Evolutionary conservation across 2,329 filamentous ascomycete genomes (phyloP).

Genomic region (Talaromyces sp.): DNA sequence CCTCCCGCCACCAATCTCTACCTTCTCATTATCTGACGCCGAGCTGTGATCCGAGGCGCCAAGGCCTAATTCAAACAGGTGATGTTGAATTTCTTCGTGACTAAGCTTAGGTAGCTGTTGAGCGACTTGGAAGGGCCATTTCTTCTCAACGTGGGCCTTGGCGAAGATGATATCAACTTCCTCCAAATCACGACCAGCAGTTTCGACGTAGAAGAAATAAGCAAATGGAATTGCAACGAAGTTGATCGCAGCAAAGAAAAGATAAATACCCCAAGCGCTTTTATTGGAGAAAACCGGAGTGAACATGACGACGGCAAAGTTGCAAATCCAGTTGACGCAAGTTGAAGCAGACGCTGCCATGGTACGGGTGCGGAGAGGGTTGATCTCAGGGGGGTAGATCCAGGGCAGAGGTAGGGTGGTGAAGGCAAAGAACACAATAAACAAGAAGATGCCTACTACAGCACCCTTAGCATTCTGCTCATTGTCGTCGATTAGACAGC

Average conservation of each 20-base stretch:
- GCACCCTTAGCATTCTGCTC: conserved; percentile 22
- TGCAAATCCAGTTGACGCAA: conserved; percentile 50
- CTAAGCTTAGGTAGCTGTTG: conserved; percentile 21
- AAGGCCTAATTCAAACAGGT: neutral
- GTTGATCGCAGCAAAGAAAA: conserved; percentile 31
- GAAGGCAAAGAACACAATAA: conserved; percentile 63
- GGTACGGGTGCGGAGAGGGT: conserved; percentile 51
- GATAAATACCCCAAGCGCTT: conserved; percentile 31
- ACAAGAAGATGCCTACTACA: conserved; percentile 54
- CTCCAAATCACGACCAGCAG: conserved; percentile 28
- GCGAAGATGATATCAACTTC: conserved; percentile 32
- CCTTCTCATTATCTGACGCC: neutral
- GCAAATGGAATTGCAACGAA: conserved; percentile 26
- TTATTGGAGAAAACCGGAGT: conserved; percentile 30
- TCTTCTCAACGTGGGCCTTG: conserved; percentile 20
- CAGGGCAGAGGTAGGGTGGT: conserved; percentile 61
- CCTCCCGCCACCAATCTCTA: neutral
- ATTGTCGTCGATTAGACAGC: conserved; percentile 22
- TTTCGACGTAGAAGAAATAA: conserved; percentile 34
- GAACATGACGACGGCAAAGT: conserved; percentile 41
- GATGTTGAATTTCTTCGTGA: neutral
- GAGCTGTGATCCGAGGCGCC: neutral
- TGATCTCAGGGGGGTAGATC: conserved; percentile 48
- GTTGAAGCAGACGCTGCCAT: conserved; percentile 52
- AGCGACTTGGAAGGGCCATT: conserved; percentile 23